Evolutionary conservation across 805 yeast genomes (phyloP).

Genomic region (Starmerella powellii): DNA sequence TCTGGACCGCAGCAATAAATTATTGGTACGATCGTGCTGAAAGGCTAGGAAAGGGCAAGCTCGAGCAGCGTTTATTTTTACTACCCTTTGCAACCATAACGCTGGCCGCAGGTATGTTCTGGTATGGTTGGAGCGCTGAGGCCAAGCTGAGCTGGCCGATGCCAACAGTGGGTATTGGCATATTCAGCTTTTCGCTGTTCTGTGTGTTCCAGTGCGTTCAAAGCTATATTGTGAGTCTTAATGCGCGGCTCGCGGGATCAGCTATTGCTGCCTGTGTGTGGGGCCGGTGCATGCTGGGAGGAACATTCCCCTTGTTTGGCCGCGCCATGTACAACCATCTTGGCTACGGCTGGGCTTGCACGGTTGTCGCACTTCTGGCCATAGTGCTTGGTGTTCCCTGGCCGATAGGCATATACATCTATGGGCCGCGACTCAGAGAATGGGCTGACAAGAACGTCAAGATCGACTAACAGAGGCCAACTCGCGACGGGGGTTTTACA

Average conservation of each 20-base stretch:
- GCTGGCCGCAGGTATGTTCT: conserved; percentile 48
- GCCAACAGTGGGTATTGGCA: conserved; percentile 48
- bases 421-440: conserved; percentile 47
- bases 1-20: conserved; percentile 40
- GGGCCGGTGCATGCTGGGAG: conserved; percentile 55
- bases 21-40: conserved; percentile 25
- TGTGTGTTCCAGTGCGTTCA: conserved; percentile 59
- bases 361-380: conserved; percentile 48
- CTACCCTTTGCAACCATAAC: conserved; percentile 40
- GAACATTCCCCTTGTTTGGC: conserved; percentile 57
- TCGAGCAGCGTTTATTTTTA: conserved; percentile 49
- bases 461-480: too few species aligned
- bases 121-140: conserved; percentile 65
- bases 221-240: conserved; percentile 59
- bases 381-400: conserved; percentile 50
- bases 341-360: conserved; percentile 63
- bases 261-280: conserved; percentile 58
- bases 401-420: conserved; percentile 44
- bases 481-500: too few species aligned
- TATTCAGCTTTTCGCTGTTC: conserved; percentile 49
- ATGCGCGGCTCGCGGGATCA: conserved; percentile 56
- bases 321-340: conserved; percentile 42
- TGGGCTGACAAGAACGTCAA: conserved; percentile 39
- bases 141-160: conserved; percentile 47
- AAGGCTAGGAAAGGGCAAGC: conserved; percentile 39